Base-by-base conservation (phyloP, 108 stramenopile genomes). In the Stephanodiscus triporus region DNA sequence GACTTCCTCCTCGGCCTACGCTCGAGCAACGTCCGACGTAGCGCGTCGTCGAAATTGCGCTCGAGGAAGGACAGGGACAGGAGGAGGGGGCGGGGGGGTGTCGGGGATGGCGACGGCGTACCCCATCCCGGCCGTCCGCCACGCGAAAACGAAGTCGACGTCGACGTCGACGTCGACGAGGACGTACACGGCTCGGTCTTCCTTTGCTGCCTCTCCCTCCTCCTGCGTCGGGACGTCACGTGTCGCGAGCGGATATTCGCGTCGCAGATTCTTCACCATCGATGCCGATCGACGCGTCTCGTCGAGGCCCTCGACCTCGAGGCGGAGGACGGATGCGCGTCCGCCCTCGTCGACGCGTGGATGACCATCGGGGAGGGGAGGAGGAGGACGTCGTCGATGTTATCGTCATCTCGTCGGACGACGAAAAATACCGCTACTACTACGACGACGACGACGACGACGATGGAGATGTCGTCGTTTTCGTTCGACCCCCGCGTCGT, bases 1-100 rank as follows among this genome's bases (percentile, higher is more conserved):
- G 79, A 87, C 5, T 91, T 82, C 63, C 67, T 91, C 9, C 70
- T 91, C 49, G 59, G 73, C 19, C 79, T 88, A 50, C 89, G 91
- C 68, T 73, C 84, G 14, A 75, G 87, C 14, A 94, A 94, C 65
- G 64, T 83, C 1, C 73, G 88, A 8, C 89, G 93, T 19, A 71
- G 63, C 24, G 76, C 87, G 49, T 37, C 20, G 17, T 75, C 73
- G 6, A 14, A 63, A 45, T n/a, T 72, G 34, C 76, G 77, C 38
- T 75, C 73, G 9, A 26, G 37, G 14, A 72, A 66, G 55, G 80
- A 81, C 60, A 23, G 59, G 37, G 38, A 2, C 4, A 19, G n/a
- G 19, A 57, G 16, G 19, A 59, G 30, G 16, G 7, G 20, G 34
- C 3, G 37, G 36, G 9, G 37, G 60, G n/a, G 14, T 1, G 16